Evolutionary conservation across 1,139 yeast genomes (phyloP).

Genomic region (Yarrowia galli): DNA sequence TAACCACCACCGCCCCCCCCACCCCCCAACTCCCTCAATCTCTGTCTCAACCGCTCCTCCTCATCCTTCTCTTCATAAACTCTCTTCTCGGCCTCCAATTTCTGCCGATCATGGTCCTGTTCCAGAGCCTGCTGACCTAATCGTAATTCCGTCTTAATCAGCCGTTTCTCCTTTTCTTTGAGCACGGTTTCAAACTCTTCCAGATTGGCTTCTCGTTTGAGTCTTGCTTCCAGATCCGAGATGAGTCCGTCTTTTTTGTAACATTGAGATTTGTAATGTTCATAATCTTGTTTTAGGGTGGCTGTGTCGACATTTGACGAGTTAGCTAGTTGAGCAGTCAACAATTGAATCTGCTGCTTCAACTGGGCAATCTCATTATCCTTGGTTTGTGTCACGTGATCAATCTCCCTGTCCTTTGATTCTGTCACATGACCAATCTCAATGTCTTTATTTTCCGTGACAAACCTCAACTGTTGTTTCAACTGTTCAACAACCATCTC

Average conservation of each 20-base stretch:
- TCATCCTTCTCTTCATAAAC: background rate
- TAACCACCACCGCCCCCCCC: background rate
- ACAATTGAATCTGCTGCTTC: background rate
- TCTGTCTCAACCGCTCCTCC: conserved; percentile 6
- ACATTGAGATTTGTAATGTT: conserved; percentile 20
- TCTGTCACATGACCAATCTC: background rate
- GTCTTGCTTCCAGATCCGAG: background rate
- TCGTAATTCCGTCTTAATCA: conserved; percentile 7
- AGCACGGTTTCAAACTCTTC: background rate
- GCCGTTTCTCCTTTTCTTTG: conserved; percentile 3
- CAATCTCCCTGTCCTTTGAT: background rate
- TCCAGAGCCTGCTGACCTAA: conserved; percentile 19
- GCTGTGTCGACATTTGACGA: background rate
- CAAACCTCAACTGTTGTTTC: background rate
- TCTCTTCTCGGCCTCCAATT: background rate
- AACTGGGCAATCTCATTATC: background rate
- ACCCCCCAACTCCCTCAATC: background rate
- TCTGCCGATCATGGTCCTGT: conserved; percentile 15
- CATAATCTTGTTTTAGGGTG: background rate
- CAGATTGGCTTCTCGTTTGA: background rate
- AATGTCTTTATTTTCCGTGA: background rate
- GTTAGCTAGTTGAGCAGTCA: background rate
- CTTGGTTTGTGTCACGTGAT: background rate
- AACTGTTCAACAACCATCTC: background rate
- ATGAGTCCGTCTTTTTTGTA: background rate